Evolutionary conservation across 768 basidiomycete species (phyloP), one percentile per base, ranked within the genome.

Genomic region (Polyporus arcularius): DNA sequence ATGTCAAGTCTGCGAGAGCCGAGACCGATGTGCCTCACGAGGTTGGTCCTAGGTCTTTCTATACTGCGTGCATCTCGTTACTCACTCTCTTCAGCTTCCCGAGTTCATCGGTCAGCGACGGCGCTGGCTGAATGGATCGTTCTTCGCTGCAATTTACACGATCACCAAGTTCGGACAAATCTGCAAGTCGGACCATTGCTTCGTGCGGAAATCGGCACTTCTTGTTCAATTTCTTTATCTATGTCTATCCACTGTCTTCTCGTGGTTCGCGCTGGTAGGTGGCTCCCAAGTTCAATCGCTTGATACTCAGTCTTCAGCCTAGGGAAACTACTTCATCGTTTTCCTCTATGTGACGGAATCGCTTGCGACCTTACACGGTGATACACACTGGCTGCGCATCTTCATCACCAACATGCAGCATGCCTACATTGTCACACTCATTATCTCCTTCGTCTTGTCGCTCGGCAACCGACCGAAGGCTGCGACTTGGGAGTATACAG

Each of bases 201-300:
- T 94, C 71, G 32, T 88, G 43, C 82, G 94, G 69, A 98, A 98
- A 75, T 85, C 91, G 71, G 96, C 92, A 90, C 90, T 98, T 40
- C 96, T 98, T 64, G 80, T 98, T 57, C 96, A 98, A 77, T 85
- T 96, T 80, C n/a, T 98, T 14, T 98, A 98, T 71, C 94, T 96
- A 71, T 65, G 85, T 1, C 92, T 94, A 74, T 96, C 95, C 73
- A 73, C 97, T 58, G 82, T 98, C 65, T 98, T 97, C 72, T 88
- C 93, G 15, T 96, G 94, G 92, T 94, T 96, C 65, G 80, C 89
- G 10, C 76, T 96, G 59, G 89, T 91, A 69, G 48, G 86, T 32
- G 32, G n/a, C 38, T 38, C 14, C 42, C 11, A 15, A 3, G 8
- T 18, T 5, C 6, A 26, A 21, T 9, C 5, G 2, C 9, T 32